Evolutionary conservation across 768 basidiomycete genomes (phyloP).

Genomic region (Tricholoma saponaceum): DNA sequence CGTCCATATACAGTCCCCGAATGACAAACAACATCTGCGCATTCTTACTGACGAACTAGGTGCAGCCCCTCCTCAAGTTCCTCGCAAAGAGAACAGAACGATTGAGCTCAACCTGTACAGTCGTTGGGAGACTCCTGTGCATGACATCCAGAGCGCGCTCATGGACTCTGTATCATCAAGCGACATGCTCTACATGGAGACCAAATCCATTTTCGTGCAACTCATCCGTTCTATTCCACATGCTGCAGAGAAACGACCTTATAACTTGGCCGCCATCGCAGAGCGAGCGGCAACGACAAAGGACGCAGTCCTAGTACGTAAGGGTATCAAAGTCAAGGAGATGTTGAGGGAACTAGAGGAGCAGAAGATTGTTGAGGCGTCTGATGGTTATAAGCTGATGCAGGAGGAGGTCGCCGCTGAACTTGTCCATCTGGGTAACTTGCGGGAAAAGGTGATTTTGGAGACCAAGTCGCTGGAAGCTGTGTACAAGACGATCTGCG

Average conservation of each 20-base stretch:
- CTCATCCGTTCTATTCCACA: conserved; percentile 92
- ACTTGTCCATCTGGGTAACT: conserved; percentile 92
- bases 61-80: conserved; percentile 88
- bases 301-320: conserved; percentile 91
- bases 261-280: conserved; percentile 84
- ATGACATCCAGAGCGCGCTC: conserved; percentile 93
- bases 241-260: conserved; percentile 78
- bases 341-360: conserved; percentile 97
- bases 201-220: conserved; percentile 98
- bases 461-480: conserved; percentile 93
- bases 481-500: conserved; percentile 99
- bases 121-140: conserved; percentile 99
- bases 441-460: conserved; percentile 90
- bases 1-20: conserved; percentile 66
- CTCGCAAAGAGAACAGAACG: conserved; percentile 95
- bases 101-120: conserved; percentile 91
- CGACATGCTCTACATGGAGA: conserved; percentile 99
- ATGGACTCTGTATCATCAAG: conserved; percentile 97
- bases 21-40: conserved; percentile 96
- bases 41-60: conserved; percentile 97
- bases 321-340: conserved; percentile 99
- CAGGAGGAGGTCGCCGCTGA: conserved; percentile 96
- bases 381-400: conserved; percentile 90
- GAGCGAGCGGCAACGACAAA: conserved; percentile 97
- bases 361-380: conserved; percentile 74